A percentile compares a stretch with the other conserved stretches of the same genome.
Evolutionary conservation across 352 stramenopile genomes (phyloP).

Genomic region (Pythium coloratum): DNA sequence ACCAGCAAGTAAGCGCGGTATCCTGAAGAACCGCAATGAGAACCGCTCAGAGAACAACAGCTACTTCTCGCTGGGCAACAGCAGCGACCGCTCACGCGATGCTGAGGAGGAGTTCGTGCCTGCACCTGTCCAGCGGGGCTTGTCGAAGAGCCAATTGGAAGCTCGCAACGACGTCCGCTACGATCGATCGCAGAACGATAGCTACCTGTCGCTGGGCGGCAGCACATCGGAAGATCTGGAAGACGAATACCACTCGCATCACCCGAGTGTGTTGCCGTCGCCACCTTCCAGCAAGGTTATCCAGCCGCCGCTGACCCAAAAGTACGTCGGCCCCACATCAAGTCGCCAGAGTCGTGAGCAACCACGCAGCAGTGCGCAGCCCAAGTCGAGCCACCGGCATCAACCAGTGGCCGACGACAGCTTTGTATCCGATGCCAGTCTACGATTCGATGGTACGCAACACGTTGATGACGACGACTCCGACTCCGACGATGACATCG

Average conservation of each 20-base stretch:
- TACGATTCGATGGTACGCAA: slow-evolving; percentile 36
- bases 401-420: slow-evolving; percentile 25
- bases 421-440: slow-evolving; percentile 35
- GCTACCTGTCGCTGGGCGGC: slow-evolving; percentile 28
- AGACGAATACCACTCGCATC: slow-evolving; percentile 26
- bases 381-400: not conserved
- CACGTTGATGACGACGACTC: slow-evolving; percentile 38
- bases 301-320: slow-evolving; percentile 10
- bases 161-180: slow-evolving; percentile 11
- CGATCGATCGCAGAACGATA: slow-evolving; percentile 28
- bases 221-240: slow-evolving; percentile 28
- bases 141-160: slow-evolving; percentile 1
- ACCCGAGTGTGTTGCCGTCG: slow-evolving; percentile 23
- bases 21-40: slow-evolving; percentile 13
- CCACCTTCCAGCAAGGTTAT: not conserved
- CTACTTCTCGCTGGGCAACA: slow-evolving; percentile 26
- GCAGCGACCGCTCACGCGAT: slow-evolving; percentile 17
- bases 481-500: slow-evolving; percentile 65
- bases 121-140: not conserved
- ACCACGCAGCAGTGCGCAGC: slow-evolving; percentile 11
- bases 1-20: not conserved
- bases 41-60: slow-evolving; percentile 27
- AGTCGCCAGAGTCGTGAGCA: not conserved
- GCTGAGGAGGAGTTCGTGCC: slow-evolving; percentile 1
- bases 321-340: not conserved